A percentile compares a stretch with the other conserved stretches of the same genome.
These are phyloP conservation scores for Hippophae tibetana DNA, from an alignment of 306 rosid genomes.

Conservation along the genomic window DNA sequence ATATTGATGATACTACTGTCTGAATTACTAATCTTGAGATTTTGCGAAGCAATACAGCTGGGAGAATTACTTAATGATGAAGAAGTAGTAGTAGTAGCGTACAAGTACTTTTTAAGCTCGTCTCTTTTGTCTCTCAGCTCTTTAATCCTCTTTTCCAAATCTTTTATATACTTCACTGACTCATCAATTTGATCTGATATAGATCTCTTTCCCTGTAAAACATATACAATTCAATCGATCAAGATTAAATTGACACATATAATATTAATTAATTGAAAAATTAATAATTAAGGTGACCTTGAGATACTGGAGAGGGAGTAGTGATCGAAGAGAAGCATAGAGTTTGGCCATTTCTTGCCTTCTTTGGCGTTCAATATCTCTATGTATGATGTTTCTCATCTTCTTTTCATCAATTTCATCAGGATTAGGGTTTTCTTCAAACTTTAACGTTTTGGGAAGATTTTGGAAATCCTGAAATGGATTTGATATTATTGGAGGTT, in stretches of 20 bases:
- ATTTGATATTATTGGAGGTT: no score
- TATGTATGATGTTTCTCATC: slow-evolving; percentile 37
- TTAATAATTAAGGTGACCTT: slow-evolving; percentile 9
- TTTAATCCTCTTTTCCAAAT: slow-evolving; percentile 32
- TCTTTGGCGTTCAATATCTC: slow-evolving; percentile 56
- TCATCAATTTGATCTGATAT: slow-evolving; percentile 52
- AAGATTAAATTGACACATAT: not conserved
- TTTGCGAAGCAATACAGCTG: no score
- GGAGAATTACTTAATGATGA: no score
- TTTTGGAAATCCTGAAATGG: no score
- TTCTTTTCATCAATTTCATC: slow-evolving; percentile 18
- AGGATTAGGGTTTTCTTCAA: not conserved
- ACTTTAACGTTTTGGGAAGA: no score
- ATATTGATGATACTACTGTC: no score
- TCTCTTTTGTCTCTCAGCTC: slow-evolving; percentile 39
- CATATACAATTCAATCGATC: not conserved
- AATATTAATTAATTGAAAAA: not conserved
- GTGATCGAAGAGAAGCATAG: slow-evolving; percentile 50
- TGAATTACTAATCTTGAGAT: no score
- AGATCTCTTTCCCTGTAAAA: slow-evolving; percentile 69
- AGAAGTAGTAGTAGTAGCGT: not conserved
- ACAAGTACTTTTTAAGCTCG: slow-evolving; percentile 29
- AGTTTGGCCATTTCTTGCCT: slow-evolving; percentile 66
- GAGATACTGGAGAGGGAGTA: slow-evolving; percentile 19
- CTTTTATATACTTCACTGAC: slow-evolving; percentile 50